Evolutionary conservation across 2,329 filamentous ascomycete species (phyloP).

Genomic region (Claviceps sp.): DNA sequence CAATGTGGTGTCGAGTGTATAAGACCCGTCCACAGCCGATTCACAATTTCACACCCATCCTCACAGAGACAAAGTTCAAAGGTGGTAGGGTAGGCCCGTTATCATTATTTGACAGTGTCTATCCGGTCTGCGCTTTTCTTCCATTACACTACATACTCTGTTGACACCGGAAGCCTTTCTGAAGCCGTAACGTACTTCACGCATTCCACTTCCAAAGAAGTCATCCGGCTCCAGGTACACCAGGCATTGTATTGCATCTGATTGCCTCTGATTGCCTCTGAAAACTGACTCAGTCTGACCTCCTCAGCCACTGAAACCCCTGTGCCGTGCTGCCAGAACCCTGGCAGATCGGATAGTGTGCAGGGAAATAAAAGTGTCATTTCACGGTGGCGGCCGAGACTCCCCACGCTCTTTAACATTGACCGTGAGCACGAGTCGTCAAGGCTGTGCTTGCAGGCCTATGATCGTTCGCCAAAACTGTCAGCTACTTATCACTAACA

Average conservation of each 20-base stretch:
- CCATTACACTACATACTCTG: neutral
- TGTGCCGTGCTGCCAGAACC: constrained; percentile 22
- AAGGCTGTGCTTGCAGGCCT: constrained; percentile 23
- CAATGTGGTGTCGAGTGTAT: constrained; percentile 5
- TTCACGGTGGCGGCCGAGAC: constrained; percentile 24
- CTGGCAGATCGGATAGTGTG: constrained; percentile 20
- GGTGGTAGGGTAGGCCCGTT: neutral
- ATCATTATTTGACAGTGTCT: neutral
- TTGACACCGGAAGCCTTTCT: neutral
- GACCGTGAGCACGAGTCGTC: constrained; percentile 23
- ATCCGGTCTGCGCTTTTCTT: neutral
- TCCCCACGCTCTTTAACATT: constrained; percentile 25
- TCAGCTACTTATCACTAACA: neutral
- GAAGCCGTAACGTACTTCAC: neutral
- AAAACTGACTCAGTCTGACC: constrained; percentile 10
- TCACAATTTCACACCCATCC: constrained; percentile 3
- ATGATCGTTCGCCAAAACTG: constrained; percentile 8
- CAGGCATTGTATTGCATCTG: constrained; percentile 2
- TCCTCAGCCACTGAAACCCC: constrained; percentile 21
- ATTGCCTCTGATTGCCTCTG: constrained; percentile 1
- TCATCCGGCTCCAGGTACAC: neutral
- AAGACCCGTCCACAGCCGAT: constrained; percentile 7
- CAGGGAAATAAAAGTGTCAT: constrained; percentile 17
- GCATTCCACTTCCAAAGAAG: neutral
- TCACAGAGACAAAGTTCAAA: neutral